Conservation (phyloP, 2,329 filamentous ascomycete genomes). For the Fusarium chlamydosporum region DNA sequence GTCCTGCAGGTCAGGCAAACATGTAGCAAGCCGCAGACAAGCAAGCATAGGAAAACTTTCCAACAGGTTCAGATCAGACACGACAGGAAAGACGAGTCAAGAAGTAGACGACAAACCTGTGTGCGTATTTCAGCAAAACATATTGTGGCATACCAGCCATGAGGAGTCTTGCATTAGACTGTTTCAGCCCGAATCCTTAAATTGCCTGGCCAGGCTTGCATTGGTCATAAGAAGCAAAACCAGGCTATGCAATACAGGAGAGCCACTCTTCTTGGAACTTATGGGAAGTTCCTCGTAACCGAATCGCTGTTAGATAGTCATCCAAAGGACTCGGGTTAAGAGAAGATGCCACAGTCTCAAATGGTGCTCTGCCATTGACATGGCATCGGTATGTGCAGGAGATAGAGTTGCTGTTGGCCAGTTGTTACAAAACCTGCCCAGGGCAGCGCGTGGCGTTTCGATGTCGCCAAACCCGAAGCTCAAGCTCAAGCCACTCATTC, state of each 20-base stretch:
- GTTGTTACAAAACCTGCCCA: conserved; percentile 5
- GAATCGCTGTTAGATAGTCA: not conserved
- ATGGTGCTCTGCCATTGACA: not conserved
- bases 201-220: conserved; percentile 2
- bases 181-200: conserved; percentile 25
- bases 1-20: conserved; percentile 32
- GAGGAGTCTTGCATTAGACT: conserved; percentile 1
- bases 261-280: not conserved
- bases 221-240: conserved; percentile 9
- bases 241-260: not conserved
- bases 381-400: conserved; percentile 5
- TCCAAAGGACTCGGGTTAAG: not conserved
- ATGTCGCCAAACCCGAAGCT: not conserved
- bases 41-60: not conserved
- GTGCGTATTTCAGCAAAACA: not conserved
- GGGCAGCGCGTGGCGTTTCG: conserved; percentile 5
- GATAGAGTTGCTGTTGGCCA: conserved; percentile 1
- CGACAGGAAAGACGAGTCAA: conserved; percentile 7
- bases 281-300: not conserved
- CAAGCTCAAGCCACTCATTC: not conserved
- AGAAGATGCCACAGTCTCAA: conserved; percentile 3
- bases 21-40: conserved; percentile 18
- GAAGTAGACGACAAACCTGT: not conserved
- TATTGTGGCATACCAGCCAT: not conserved
- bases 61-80: not conserved